Evolutionary conservation across 768 basidiomycete species (phyloP).

Genomic region (Fomitopsis pulvina): DNA sequence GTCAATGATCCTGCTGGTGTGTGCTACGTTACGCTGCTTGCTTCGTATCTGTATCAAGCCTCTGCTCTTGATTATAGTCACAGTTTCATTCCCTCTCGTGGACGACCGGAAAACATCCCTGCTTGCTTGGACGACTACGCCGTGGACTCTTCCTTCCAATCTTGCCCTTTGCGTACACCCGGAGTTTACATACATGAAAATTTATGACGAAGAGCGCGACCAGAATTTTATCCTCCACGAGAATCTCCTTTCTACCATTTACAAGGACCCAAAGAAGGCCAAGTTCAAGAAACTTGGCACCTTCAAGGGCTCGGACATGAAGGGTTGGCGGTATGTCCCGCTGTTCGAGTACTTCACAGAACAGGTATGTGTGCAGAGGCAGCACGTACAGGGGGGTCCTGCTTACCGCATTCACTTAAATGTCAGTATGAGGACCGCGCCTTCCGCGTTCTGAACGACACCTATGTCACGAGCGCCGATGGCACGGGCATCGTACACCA

Average conservation of each 20-base stretch:
- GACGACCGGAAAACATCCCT: slow-evolving; percentile 88
- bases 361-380: slow-evolving; percentile 50
- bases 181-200: slow-evolving; percentile 93
- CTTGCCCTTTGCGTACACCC: slow-evolving; percentile 94
- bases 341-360: slow-evolving; percentile 97
- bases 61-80: slow-evolving; percentile 44
- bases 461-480: slow-evolving; percentile 87
- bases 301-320: slow-evolving; percentile 89
- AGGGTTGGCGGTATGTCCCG: slow-evolving; percentile 92
- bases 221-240: slow-evolving; percentile 92
- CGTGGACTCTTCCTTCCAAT: slow-evolving; percentile 97
- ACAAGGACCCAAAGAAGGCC: slow-evolving; percentile 96
- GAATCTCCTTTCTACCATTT: slow-evolving; percentile 75
- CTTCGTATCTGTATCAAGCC: neutral
- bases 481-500: slow-evolving; percentile 99
- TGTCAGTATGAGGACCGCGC: slow-evolving; percentile 85
- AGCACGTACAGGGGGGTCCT: too few relatives aligned
- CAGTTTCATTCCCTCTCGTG: slow-evolving; percentile 87
- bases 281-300: slow-evolving; percentile 88
- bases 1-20: slow-evolving; percentile 87
- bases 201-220: slow-evolving; percentile 82
- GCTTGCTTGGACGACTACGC: slow-evolving; percentile 98
- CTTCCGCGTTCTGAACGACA: slow-evolving; percentile 83
- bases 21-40: slow-evolving; percentile 15
- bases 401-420: neutral